Base-by-base conservation (phyloP, 352 stramenopile species). In the Phytophthora niederhauseri region DNA sequence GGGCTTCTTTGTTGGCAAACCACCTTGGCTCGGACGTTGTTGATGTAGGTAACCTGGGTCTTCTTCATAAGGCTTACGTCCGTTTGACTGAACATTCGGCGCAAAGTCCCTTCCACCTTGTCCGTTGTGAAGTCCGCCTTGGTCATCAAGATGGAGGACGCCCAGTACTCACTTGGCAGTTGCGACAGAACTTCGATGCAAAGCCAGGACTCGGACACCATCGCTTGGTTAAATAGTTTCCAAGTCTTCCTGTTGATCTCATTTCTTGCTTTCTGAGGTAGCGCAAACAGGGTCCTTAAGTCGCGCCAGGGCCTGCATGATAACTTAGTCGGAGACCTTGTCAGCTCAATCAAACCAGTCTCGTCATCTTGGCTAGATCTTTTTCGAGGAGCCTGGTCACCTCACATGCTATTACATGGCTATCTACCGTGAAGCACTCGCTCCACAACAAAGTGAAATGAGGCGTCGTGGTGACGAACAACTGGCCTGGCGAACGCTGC, bases 141-240 rank as follows among this genome's bases (percentile, higher is more conserved):
- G 6, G 43, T 64, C 45, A 68, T 63, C 1, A 49, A 65, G 26
- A 74, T 70, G 14, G 49, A 70, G 1, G 51, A 64, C 0, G 41
- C 55, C 55, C 67, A 70, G 51, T 70, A 70, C 34, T 74, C 41
- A 19, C 61, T 70, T 2, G 55, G 28, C 0, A 70, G 14, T 17
- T 70, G 38, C 1, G 31, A 38, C 0, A 74, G 55, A 1, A 63
- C 49, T 14, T 60, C 67, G 9, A 64, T 30, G 12, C 56, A 74
- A 1, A 74, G 43, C 22, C 41, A 74, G 17, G 61, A 17, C 4
- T 66, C 55, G 1, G 66, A 60, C 6, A 41, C 9, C 34, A 41
- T 17, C 9, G 15, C 34, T 41, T 41, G 34, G 34, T 15, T 41
- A 41, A 41, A 41, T 15, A 41, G 34, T 4, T 45, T 54, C 4